Percentiles rank a stretch among this genome's conserved stretches.
Evolutionary conservation across 345 rosid species (phyloP).

Genomic region (Arabis alpina): DNA sequence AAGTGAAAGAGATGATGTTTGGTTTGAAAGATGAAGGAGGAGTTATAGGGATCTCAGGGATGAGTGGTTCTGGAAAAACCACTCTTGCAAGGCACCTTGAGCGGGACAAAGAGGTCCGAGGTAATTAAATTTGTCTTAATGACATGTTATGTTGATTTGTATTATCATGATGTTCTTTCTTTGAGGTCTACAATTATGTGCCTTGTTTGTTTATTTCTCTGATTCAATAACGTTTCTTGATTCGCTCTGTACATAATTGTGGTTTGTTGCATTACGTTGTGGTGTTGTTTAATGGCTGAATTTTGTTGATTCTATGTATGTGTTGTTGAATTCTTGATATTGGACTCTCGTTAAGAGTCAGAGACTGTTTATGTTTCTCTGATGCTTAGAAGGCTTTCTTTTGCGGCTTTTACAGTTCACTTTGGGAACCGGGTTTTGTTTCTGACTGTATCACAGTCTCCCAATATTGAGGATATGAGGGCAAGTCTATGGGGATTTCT

Average conservation of each 20-base stretch:
- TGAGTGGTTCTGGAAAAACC: slow-evolving; percentile 52
- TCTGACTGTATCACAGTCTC: slow-evolving; percentile 83
- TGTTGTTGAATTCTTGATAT: slow-evolving; percentile 9
- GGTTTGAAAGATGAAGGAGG: slow-evolving; percentile 33
- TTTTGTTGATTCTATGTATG: background rate
- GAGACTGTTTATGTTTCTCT: background rate
- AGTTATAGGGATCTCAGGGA: slow-evolving; percentile 73
- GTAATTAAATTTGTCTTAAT: slow-evolving; percentile 38
- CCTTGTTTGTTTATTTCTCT: too few species aligned
- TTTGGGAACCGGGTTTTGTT: slow-evolving; percentile 57
- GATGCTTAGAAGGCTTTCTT: background rate
- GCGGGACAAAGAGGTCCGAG: slow-evolving; percentile 58
- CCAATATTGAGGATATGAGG: slow-evolving; percentile 58
- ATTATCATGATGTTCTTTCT: too few species aligned
- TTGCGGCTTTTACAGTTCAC: slow-evolving; percentile 46
- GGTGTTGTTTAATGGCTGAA: background rate
- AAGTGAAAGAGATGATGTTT: slow-evolving; percentile 72
- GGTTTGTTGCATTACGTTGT: background rate
- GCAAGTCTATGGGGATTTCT: slow-evolving; percentile 52
- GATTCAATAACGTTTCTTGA: too few species aligned
- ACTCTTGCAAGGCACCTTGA: slow-evolving; percentile 74
- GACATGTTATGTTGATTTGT: too few species aligned
- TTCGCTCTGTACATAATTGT: background rate
- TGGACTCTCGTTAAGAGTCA: background rate
- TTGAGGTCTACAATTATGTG: too few species aligned